phyloP scores from a whole-genome alignment of 768 basidiomycete species.

The Agaricus sinodeliciosus region DNA sequence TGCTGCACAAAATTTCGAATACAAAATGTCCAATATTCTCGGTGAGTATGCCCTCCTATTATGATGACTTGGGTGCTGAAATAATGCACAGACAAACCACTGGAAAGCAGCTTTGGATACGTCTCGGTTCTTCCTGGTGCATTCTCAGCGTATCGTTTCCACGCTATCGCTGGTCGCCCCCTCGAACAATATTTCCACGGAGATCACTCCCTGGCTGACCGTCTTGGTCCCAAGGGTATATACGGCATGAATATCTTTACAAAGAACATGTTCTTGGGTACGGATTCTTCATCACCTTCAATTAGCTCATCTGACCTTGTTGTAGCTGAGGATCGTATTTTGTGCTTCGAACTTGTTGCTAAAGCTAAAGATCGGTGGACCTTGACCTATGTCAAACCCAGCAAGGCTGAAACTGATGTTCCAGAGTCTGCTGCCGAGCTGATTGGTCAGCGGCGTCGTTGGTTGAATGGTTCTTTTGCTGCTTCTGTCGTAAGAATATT shows the following conservation, averaged over 20 bases:
- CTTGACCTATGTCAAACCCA: conserved; percentile 85
- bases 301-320: conserved; percentile 2
- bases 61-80: conserved; percentile 54
- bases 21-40: conserved; percentile 97
- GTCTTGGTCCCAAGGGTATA: conserved; percentile 89
- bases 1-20: conserved; percentile 96
- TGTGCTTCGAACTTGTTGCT: conserved; percentile 95
- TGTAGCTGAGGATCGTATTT: conserved; percentile 87
- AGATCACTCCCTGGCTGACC: conserved; percentile 85
- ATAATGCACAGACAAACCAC: conserved; percentile 66
- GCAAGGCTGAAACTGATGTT: conserved; percentile 96
- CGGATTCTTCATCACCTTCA: conserved; percentile 5
- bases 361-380: conserved; percentile 87
- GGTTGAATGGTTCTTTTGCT: conserved; percentile 95
- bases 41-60: conserved; percentile 70
- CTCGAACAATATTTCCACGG: conserved; percentile 84
- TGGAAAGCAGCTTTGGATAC: conserved; percentile 94
- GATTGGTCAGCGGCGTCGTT: conserved; percentile 92
- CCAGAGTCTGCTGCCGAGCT: conserved; percentile 88
- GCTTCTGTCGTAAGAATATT: conserved; percentile 68
- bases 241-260: conserved; percentile 97
- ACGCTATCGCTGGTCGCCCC: conserved; percentile 86
- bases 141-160: conserved; percentile 93
- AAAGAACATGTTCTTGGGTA: conserved; percentile 68
- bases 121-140: conserved; percentile 94